Evolutionary conservation across 805 yeast species (phyloP), one percentile per base, ranked within the genome.

Genomic region (Candida morakotiae): DNA sequence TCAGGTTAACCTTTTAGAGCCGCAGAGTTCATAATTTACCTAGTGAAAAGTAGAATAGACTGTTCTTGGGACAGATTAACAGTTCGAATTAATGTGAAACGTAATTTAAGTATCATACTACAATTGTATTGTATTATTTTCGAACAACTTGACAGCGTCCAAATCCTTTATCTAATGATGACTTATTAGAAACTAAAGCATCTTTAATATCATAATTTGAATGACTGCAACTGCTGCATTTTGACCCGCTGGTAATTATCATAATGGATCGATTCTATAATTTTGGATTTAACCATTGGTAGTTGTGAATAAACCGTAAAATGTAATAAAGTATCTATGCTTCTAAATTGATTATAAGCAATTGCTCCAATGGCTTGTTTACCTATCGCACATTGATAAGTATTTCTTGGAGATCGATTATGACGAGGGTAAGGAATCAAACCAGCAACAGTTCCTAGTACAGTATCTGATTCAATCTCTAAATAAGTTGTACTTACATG

Each of bases 291-390:
- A 20, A 93, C 98, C 97, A 93, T 87, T 0, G 98, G 98, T 58
- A 91, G 98, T 64, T 93, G 98, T 4, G 98, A 98, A 56, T 93
- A 93, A n/a, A 88, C 95, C 96, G 93, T 86, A 46, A 93, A 71
- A 56, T 93, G 93, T 46, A 93, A 69, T 54, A 93, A 65, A 1
- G 98, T 93, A 56, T 93, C 98, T 47, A 93, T 91, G 61, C 98
- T 81, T 56, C 87, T 77, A 67, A 93, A 86, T 64, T 93, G 98
- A 61, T 93, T 93, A 60, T 93, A 91, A 8, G 95, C 96, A 63
- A 93, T 93, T 2, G 98, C 98, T 49, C 98, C 98, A 62, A 93
- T 91, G n/a, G 98, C 98, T 68, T 93, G 98, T 65, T 87, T 87
- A 79, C 96, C 95, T 95, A 86, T 86, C 56, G 95, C 95, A 74